Evolutionary conservation across 192 early-diverging fungal species (phyloP), one percentile per base, ranked within the genome.

Genomic region (Backusella macrospora): DNA sequence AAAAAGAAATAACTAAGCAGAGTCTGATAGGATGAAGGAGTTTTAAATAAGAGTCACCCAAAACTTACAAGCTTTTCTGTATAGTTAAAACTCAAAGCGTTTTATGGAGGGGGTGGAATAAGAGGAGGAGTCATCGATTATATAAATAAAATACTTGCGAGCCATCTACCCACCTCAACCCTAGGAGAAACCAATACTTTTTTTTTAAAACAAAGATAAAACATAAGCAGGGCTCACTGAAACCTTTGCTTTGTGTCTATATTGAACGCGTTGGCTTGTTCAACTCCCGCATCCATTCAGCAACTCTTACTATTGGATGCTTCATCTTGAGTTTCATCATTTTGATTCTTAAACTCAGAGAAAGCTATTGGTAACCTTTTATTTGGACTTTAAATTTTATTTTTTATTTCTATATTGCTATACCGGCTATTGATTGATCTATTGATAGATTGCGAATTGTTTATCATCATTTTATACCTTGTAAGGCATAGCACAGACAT

Each of bases 1-100:
- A 59, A 59, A 59, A 59, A 59, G 52, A 59, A 59, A 59, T 12
- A 52, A 59, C 52, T 59, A 59, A 59, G 52, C 52, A 59, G 9
- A 59, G 52, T 4, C 21, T 59, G 52, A 59, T 59, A 59, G 52
- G 52, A 10, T 12, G 29, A 59, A 59, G 52, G 52, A 59, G 52
- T 59, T 59, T 59, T 59, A 59, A 59, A 59, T 26, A 5, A 59
- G 21, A 59, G 52, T 59, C 52, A 59, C 52, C 21, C 21, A 59
- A 59, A 59, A 59, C 52, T 59, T 59, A 59, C 52, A 59, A 59
- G 8, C 52, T 26, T 26, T 59, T 26, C 21, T 59, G 26, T 43
- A 43, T 26, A 59, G 52, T 59, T 59, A 13, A 59, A 59, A 59
- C 52, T 59, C 52, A 59, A 59, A 59, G 52, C 16, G 52, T 10